Base-by-base conservation (phyloP, 768 basidiomycete genomes). In the Floccularia luteovirens region DNA sequence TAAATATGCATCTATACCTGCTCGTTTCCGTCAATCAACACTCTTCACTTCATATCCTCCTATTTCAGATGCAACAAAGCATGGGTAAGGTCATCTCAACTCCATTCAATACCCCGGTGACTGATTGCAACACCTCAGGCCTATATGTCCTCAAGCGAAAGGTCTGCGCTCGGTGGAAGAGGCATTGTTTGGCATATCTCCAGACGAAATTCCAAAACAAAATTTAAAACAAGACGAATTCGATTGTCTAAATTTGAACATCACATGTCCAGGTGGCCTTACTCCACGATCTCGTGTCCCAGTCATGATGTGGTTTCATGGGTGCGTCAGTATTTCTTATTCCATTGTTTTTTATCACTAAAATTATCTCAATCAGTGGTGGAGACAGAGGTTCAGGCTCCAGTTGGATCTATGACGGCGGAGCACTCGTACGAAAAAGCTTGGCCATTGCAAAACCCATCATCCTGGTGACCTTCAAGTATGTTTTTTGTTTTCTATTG, bases 271-370 rank as follows among this genome's bases (percentile, higher is more conserved):
- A 7, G 75, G 70, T 19, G 74, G 72, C 13, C 62, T 78, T 14
- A 64, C 58, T 3, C 49, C 70, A 2, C 62, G 63, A 33, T 79
- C 82, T 28, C 69, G 64, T 31, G 45, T 81, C 12, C 86, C 86
- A 4, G 84, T 89, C 48, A 86, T 89, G 85, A 56, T 87, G 32
- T 89, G 85, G 86, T 65, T 89, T n/a, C 86, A 89, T 60, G 86
- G 86, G 85, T 88, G 49, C 31, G 77, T 64, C 22, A 30, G 19
- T 42, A 39, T 19, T 27, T 40, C 5, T 47, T 34, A 13, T 44
- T 40, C 38, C 25, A 17, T 7, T 39, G 36, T 14, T 31, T 8
- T 20, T 30, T 43, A 41, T 48, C 35, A 22, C 38, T 45, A 38
- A 40, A 44, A 6, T 38, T 39, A 39, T 45, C 45, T 7, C 8